Conservation (phyloP, 305 asterid species). For the Plantago coronopus region DNA sequence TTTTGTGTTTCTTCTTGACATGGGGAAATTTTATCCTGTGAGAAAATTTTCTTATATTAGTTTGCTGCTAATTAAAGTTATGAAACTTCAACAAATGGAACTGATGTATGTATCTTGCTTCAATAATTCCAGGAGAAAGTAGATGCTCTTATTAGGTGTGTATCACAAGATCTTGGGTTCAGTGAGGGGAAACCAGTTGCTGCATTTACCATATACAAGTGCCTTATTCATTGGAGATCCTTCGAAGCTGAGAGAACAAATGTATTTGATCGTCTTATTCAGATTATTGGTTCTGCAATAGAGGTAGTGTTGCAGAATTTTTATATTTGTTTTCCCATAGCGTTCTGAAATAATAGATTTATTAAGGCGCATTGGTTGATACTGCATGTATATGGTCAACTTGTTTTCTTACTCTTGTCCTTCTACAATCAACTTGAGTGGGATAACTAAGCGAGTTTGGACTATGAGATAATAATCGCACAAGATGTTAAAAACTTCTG, state of each 20-base stretch:
- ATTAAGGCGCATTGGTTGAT: slow-evolving; percentile 13
- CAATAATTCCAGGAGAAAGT: slow-evolving; percentile 51
- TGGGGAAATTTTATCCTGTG: too few species aligned
- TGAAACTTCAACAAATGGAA: slow-evolving; percentile 13
- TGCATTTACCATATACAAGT: slow-evolving; percentile 78
- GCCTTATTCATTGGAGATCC: slow-evolving; percentile 77
- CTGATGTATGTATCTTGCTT: neutral
- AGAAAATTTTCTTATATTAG: neutral
- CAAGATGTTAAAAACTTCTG: too few species aligned
- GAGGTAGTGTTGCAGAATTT: slow-evolving; percentile 47
- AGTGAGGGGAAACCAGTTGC: slow-evolving; percentile 91
- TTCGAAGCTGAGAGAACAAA: slow-evolving; percentile 81
- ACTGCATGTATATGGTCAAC: neutral
- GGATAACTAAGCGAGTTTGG: too few species aligned
- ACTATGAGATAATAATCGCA: too few species aligned
- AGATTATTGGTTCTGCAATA: slow-evolving; percentile 70
- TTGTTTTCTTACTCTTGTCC: too few species aligned
- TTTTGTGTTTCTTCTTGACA: too few species aligned
- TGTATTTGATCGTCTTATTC: slow-evolving; percentile 81
- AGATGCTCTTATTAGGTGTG: slow-evolving; percentile 64
- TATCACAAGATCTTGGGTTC: slow-evolving; percentile 61
- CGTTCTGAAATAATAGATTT: slow-evolving; percentile 6
- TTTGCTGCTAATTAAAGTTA: neutral
- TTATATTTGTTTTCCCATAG: slow-evolving; percentile 1
- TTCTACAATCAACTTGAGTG: too few species aligned